A percentile compares a stretch with the other conserved stretches of the same genome.
phyloP scores from a whole-genome alignment of 805 yeast species.

The Barnettozyma siamensis region DNA sequence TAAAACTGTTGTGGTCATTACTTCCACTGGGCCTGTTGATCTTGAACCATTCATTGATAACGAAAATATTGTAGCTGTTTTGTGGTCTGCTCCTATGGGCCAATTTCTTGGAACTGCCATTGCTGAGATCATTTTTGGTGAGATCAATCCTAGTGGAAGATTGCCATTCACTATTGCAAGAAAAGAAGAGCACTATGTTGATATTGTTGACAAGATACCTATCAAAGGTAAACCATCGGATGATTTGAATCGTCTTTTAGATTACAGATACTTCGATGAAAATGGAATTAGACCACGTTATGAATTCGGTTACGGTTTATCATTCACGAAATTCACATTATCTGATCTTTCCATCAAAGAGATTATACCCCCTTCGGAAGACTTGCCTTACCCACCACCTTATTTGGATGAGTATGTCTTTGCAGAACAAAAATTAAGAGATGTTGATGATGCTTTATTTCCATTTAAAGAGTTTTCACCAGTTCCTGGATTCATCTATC shows the following conservation, averaged over 20 bases:
- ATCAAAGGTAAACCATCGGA: constrained; percentile 32
- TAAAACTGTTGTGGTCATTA: constrained; percentile 54
- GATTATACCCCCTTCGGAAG: constrained; percentile 38
- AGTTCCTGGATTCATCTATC: constrained; percentile 52
- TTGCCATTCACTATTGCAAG: constrained; percentile 60
- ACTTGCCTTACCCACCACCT: constrained; percentile 40
- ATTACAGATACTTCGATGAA: constrained; percentile 54
- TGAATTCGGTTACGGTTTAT: constrained; percentile 43
- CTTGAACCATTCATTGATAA: constrained; percentile 51
- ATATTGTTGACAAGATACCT: constrained; percentile 35
- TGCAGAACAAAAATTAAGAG: constrained; percentile 42
- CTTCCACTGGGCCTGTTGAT: constrained; percentile 55
- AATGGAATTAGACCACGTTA: constrained; percentile 49
- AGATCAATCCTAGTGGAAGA: constrained; percentile 56
- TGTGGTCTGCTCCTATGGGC: constrained; percentile 55
- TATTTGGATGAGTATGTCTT: constrained; percentile 38
- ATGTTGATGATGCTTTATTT: constrained; percentile 49
- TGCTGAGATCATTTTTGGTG: constrained; percentile 55
- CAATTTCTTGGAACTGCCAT: constrained; percentile 49
- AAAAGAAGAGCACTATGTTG: constrained; percentile 41
- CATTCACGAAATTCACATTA: constrained; percentile 7
- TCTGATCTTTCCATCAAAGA: constrained; percentile 34
- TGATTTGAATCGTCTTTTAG: constrained; percentile 35
- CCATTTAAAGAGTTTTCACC: constrained; percentile 48
- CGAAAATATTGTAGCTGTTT: constrained; percentile 52